Conservation (phyloP, 2,329 filamentous ascomycete species). For the Sporothrix protearum region DNA sequence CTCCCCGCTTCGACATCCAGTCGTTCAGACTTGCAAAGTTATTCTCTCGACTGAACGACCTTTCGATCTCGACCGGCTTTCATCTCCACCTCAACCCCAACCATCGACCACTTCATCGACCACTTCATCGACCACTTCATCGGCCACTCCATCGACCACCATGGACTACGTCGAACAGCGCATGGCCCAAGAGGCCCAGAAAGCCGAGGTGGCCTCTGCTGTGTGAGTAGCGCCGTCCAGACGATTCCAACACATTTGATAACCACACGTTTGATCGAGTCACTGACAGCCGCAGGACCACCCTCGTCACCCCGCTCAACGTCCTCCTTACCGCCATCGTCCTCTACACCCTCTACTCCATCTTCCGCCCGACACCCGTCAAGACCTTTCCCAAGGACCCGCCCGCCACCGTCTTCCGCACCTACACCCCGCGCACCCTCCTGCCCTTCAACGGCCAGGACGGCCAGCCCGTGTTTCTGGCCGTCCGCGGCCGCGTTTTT, state of each 20-base stretch:
- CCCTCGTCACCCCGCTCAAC: slow-evolving; percentile 61
- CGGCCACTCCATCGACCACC: background rate
- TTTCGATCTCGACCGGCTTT: background rate
- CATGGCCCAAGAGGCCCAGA: slow-evolving; percentile 52
- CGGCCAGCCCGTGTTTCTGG: slow-evolving; percentile 74
- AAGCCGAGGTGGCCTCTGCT: slow-evolving; percentile 31
- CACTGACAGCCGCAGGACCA: slow-evolving; percentile 36
- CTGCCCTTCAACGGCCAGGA: slow-evolving; percentile 77
- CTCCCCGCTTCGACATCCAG: background rate
- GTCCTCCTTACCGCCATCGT: slow-evolving; percentile 55
- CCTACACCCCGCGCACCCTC: slow-evolving; percentile 75
- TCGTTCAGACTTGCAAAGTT: no score
- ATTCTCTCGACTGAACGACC: background rate
- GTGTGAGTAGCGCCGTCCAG: slow-evolving; percentile 17
- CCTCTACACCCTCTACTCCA: slow-evolving; percentile 56
- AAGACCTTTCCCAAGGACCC: slow-evolving; percentile 49
- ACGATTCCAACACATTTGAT: background rate
- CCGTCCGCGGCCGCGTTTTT: slow-evolving; percentile 87
- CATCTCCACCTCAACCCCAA: background rate
- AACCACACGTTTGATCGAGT: background rate
- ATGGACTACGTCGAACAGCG: slow-evolving; percentile 60
- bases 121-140: background rate
- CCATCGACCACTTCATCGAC: background rate
- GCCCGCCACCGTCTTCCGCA: slow-evolving; percentile 60
- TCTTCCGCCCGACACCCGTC: slow-evolving; percentile 50